phyloP scores from a whole-genome alignment of 495 filamentous ascomycete genomes.

The Aspergillus haitiensis region DNA sequence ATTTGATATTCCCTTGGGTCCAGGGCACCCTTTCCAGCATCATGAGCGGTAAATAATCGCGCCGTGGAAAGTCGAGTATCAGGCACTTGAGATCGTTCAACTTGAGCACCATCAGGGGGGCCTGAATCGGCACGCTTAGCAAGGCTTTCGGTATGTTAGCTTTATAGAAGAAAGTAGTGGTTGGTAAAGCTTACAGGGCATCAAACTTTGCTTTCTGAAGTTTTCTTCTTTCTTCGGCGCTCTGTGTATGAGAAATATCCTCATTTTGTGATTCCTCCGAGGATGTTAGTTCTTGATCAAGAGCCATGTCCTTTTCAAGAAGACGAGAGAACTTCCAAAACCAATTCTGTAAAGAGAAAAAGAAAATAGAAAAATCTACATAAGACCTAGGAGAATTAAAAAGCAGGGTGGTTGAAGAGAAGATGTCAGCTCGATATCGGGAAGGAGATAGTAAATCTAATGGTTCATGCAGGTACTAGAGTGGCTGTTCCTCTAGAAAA shows the following conservation, averaged over 20 bases:
- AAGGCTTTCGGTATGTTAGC: conserved; percentile 38
- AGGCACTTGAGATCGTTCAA: conserved; percentile 15
- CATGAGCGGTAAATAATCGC: conserved; percentile 46
- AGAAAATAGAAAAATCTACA: too few relatives aligned
- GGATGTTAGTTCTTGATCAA: conserved; percentile 16
- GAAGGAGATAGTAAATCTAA: too few relatives aligned
- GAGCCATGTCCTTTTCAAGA: background rate
- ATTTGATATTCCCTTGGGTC: conserved; percentile 88
- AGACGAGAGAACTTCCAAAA: background rate
- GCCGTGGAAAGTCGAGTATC: conserved; percentile 41
- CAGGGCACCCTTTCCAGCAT: conserved; percentile 48
- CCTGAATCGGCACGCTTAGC: conserved; percentile 39
- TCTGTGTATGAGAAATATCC: conserved; percentile 27
- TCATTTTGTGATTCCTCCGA: conserved; percentile 39
- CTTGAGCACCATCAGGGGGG: conserved; percentile 32
- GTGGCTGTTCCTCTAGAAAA: too few relatives aligned
- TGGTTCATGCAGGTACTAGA: too few relatives aligned
- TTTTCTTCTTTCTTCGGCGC: conserved; percentile 48
- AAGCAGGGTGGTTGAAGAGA: too few relatives aligned
- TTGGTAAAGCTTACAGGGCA: conserved; percentile 38
- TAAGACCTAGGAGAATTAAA: too few relatives aligned
- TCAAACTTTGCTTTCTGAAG: conserved; percentile 56
- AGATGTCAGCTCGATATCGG: too few relatives aligned
- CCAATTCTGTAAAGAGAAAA: too few relatives aligned
- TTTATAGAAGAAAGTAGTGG: background rate